Percentiles rank a stretch among this genome's conserved stretches.
Evolutionary conservation across 805 yeast species (phyloP).

Genomic region (Metschnikowia cerradonensis): DNA sequence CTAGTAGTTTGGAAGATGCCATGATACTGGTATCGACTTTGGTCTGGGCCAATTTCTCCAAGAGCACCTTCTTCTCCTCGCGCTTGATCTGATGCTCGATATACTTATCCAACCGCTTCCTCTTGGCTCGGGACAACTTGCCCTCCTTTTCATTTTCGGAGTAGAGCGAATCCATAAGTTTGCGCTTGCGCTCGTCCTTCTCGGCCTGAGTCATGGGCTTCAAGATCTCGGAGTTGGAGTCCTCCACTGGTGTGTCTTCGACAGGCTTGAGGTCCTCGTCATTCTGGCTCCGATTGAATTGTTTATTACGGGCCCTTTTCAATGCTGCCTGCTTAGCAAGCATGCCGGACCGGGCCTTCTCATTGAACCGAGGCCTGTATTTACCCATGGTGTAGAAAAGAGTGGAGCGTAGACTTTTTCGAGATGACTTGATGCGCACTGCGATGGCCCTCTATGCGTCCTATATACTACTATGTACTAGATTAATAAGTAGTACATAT

Average conservation of each 20-base stretch:
- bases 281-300: slow-evolving; percentile 43
- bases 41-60: slow-evolving; percentile 67
- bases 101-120: slow-evolving; percentile 81
- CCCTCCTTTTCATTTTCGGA: slow-evolving; percentile 54
- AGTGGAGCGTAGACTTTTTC: slow-evolving; percentile 1
- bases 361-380: slow-evolving; percentile 75
- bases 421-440: slow-evolving; percentile 2
- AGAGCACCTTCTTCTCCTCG: slow-evolving; percentile 77
- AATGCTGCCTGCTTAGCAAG: slow-evolving; percentile 73
- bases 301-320: slow-evolving; percentile 65
- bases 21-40: slow-evolving; percentile 66
- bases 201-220: slow-evolving; percentile 65
- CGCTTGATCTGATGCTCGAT: slow-evolving; percentile 85
- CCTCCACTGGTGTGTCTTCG: slow-evolving; percentile 20
- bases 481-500: too few species aligned
- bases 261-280: slow-evolving; percentile 10
- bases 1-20: slow-evolving; percentile 72
- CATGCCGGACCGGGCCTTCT: slow-evolving; percentile 81
- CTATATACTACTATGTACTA: too few species aligned
- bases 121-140: slow-evolving; percentile 67
- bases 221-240: slow-evolving; percentile 58
- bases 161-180: slow-evolving; percentile 54
- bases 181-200: slow-evolving; percentile 59
- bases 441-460: not conserved
- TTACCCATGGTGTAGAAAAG: slow-evolving; percentile 61